phyloP scores from a whole-genome alignment of 371 early-diverging fungal genomes.

The Mortierella sp. region DNA sequence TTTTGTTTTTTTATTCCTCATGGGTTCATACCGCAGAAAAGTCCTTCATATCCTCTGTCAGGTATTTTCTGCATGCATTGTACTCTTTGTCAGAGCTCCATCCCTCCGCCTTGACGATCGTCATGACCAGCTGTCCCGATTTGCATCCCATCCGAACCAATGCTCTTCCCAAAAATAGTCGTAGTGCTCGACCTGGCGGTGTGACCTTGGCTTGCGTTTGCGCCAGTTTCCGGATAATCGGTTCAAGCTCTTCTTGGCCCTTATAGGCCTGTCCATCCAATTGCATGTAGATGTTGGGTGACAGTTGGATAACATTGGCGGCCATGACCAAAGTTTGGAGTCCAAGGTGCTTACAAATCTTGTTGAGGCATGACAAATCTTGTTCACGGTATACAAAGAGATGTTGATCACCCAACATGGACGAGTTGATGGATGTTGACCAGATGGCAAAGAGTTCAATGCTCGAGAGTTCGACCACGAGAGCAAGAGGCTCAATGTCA shows the following conservation, averaged over 20 bases:
- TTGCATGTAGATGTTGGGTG: conserved; percentile 34
- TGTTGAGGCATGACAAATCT: conserved; percentile 38
- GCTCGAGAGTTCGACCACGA: conserved; percentile 40
- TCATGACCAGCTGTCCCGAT: conserved; percentile 40
- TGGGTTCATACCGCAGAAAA: not conserved
- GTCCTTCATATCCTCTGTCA: conserved; percentile 34
- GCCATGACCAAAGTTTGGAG: conserved; percentile 29
- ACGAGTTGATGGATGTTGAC: conserved; percentile 45
- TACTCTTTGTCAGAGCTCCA: conserved; percentile 54
- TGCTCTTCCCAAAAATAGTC: conserved; percentile 33
- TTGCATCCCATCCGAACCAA: conserved; percentile 45
- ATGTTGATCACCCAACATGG: conserved; percentile 53
- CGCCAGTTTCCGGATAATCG: conserved; percentile 43
- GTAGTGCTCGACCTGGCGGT: conserved; percentile 38
- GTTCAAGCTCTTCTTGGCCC: conserved; percentile 50
- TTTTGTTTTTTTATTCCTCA: conserved; percentile 1
- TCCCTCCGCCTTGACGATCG: conserved; percentile 49
- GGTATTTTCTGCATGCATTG: conserved; percentile 38
- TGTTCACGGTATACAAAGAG: conserved; percentile 45
- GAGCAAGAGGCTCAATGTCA: conserved; percentile 29
- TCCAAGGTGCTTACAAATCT: conserved; percentile 48
- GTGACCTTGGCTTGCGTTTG: conserved; percentile 31
- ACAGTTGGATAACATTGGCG: conserved; percentile 43
- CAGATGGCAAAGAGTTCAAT: conserved; percentile 50
- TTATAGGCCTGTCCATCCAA: conserved; percentile 46